A percentile compares a stretch with the other conserved stretches of the same genome.
phyloP scores from a whole-genome alignment of 208 protist species.

The Trypanosoma melophagium region DNA sequence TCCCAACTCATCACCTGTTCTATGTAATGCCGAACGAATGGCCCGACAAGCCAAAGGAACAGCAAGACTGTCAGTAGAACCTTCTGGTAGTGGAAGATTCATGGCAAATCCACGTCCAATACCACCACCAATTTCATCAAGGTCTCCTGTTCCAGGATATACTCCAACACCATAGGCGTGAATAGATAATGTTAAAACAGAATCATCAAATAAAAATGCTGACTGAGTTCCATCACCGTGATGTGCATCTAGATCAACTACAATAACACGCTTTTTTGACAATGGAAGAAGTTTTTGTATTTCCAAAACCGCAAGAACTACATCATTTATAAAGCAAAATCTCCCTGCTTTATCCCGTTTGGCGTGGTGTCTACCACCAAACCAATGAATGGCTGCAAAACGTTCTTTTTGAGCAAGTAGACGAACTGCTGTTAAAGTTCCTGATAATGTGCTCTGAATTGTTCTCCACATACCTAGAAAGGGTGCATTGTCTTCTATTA shows the following conservation, averaged over 20 bases:
- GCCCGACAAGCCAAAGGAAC: slow-evolving; percentile 66
- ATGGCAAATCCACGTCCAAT: slow-evolving; percentile 81
- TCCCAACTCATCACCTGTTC: slow-evolving; percentile 75
- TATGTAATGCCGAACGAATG: slow-evolving; percentile 76
- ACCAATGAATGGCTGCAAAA: slow-evolving; percentile 96
- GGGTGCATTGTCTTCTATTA: slow-evolving; percentile 34
- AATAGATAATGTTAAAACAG: slow-evolving; percentile 97
- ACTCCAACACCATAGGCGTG: slow-evolving; percentile 95
- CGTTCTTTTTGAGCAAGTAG: slow-evolving; percentile 30
- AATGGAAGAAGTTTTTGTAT: slow-evolving; percentile 81
- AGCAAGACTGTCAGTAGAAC: slow-evolving; percentile 87
- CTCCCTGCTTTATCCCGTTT: slow-evolving; percentile 84
- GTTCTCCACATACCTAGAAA: slow-evolving; percentile 54
- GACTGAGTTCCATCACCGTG: slow-evolving; percentile 98
- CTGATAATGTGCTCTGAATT: slow-evolving; percentile 37
- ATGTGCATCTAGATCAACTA: slow-evolving; percentile 98
- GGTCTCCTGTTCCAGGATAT: slow-evolving; percentile 93
- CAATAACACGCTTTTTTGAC: slow-evolving; percentile 87
- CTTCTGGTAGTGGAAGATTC: slow-evolving; percentile 91
- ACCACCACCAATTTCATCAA: slow-evolving; percentile 85
- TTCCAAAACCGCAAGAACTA: slow-evolving; percentile 97
- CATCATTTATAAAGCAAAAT: slow-evolving; percentile 99
- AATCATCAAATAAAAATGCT: slow-evolving; percentile 96
- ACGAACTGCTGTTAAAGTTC: slow-evolving; percentile 44
- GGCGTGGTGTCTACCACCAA: slow-evolving; percentile 95